Percentiles rank a stretch among this genome's conserved stretches.
These are phyloP conservation scores for Striga hermonthica DNA, from an alignment of 305 asterid genomes.

Conservation along the genomic window DNA sequence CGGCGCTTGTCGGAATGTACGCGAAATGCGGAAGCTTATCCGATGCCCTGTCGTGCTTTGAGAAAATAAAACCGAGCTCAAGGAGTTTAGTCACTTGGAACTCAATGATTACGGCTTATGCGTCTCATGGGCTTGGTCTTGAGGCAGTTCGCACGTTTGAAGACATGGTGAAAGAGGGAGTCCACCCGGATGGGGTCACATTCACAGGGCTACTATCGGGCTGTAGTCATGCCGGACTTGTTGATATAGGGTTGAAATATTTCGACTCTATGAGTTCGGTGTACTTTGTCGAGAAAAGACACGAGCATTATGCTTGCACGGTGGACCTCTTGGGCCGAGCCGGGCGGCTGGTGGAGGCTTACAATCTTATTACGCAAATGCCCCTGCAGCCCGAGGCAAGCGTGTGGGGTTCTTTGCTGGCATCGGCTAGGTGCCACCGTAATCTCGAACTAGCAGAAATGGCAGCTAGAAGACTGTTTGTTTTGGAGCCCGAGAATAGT, in stretches of 20 bases:
- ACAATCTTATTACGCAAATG: conserved; percentile 45
- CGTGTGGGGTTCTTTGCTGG: conserved; percentile 70
- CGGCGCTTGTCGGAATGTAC: conserved; percentile 69
- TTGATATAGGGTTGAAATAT: conserved; percentile 55
- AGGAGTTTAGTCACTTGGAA: conserved; percentile 63
- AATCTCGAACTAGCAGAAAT: conserved; percentile 69
- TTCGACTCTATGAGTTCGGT: conserved; percentile 48
- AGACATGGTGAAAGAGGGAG: conserved; percentile 47
- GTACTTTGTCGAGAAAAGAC: conserved; percentile 47
- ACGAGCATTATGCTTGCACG: conserved; percentile 68
- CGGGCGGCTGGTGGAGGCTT: conserved; percentile 67
- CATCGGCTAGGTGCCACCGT: conserved; percentile 51
- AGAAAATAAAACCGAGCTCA: conserved; percentile 36
- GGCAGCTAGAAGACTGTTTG: conserved; percentile 54
- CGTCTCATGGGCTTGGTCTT: conserved; percentile 57
- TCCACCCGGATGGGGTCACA: conserved; percentile 57
- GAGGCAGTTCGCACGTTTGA: conserved; percentile 56
- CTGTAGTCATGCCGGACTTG: conserved; percentile 72
- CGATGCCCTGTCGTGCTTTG: conserved; percentile 60
- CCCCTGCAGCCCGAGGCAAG: conserved; percentile 72
- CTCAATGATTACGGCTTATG: conserved; percentile 64
- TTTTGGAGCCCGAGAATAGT: conserved; percentile 61
- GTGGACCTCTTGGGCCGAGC: conserved; percentile 74
- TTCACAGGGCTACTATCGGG: conserved; percentile 66
- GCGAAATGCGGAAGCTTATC: conserved; percentile 67